Base-by-base conservation (phyloP, 140 eudicot species). In the Flaveria floridana region DNA sequence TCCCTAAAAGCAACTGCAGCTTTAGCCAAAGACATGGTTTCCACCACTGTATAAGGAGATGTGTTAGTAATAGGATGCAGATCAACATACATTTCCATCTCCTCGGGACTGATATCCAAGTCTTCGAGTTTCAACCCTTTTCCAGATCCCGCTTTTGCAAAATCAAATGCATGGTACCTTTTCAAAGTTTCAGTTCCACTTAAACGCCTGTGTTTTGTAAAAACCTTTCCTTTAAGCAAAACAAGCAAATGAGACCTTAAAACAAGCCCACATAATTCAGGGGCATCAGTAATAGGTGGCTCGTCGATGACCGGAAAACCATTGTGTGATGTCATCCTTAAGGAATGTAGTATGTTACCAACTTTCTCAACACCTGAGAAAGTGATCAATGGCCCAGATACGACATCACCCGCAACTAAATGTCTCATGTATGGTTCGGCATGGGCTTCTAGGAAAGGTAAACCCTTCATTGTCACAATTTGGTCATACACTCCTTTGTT, bases 351-450 rank as follows among this genome's bases (percentile, higher is more conserved):
- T 53, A 95, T 63, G 50, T 84, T 87, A 23, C 89, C 95, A 25
- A 95, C 99, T 74, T 88, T 95, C 76, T 95, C 99, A 2, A 95
- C 96, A 48, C 97, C 91, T 0, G 91, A 72, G 68, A 95, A 88
- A 3, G 92, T 82, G 13, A 91, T 82, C 65, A 95, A 68, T 1
- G 99, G 99, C 3, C 99, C 99, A 16, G 99, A 84, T 59, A 89
- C 95, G 20, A 88, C 99, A 77, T 95, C 97, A 12, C 97, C 86
- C 0, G 99, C 97, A 9, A 82, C 88, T 80, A 95, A 77, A 2
- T 91, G 91, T 80, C 88, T 81, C 99, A 95, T 91, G 87, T 95
- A 95, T 1, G 99, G 99, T 68, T 95, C 99, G 2, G 99, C 95
- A 71, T 95, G 99, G 7, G 96, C 95, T 82, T 95, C 99, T 75